Percentiles rank a stretch among this genome's conserved stretches.
Conservation (phyloP, 768 basidiomycete genomes). For the Pluteus cervinus region DNA sequence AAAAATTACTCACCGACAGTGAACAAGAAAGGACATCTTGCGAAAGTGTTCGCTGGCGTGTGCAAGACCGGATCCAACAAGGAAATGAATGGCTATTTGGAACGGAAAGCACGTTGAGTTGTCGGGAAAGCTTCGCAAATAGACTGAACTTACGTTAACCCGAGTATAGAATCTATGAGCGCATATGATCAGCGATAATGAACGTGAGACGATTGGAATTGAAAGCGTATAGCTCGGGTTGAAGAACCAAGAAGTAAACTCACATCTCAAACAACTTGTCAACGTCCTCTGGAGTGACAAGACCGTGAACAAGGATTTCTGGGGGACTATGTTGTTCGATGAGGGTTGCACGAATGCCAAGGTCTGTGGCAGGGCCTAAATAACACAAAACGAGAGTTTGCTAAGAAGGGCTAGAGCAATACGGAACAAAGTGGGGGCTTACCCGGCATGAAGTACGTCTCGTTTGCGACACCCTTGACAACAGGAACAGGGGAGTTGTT, state of each 20-base stretch:
- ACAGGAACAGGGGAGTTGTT: slow-evolving; percentile 9
- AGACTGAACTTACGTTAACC: slow-evolving; percentile 51
- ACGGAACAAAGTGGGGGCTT: slow-evolving; percentile 10
- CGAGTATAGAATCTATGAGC: slow-evolving; percentile 58
- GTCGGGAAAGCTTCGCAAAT: not conserved
- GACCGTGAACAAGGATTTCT: slow-evolving; percentile 74
- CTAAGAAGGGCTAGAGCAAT: not conserved
- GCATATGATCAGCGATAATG: slow-evolving; percentile 1
- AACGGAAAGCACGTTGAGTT: slow-evolving; percentile 7
- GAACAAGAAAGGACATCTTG: slow-evolving; percentile 85
- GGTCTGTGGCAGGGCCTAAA: slow-evolving; percentile 65
- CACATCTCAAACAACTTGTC: slow-evolving; percentile 82
- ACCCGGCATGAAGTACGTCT: slow-evolving; percentile 78
- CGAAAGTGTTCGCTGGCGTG: slow-evolving; percentile 71
- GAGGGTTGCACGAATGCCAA: slow-evolving; percentile 59
- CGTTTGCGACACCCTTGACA: slow-evolving; percentile 71
- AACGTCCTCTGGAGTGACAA: slow-evolving; percentile 74
- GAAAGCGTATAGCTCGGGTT: not conserved
- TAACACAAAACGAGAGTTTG: slow-evolving; percentile 6
- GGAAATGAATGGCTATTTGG: slow-evolving; percentile 55
- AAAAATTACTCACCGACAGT: slow-evolving; percentile 61
- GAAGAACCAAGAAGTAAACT: slow-evolving; percentile 19
- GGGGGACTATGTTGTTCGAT: slow-evolving; percentile 79
- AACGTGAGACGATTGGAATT: not conserved
- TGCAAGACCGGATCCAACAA: slow-evolving; percentile 79